Evolutionary conservation across 2,329 filamentous ascomycete genomes (phyloP).

Genomic region (Drechslerella dactyloides): DNA sequence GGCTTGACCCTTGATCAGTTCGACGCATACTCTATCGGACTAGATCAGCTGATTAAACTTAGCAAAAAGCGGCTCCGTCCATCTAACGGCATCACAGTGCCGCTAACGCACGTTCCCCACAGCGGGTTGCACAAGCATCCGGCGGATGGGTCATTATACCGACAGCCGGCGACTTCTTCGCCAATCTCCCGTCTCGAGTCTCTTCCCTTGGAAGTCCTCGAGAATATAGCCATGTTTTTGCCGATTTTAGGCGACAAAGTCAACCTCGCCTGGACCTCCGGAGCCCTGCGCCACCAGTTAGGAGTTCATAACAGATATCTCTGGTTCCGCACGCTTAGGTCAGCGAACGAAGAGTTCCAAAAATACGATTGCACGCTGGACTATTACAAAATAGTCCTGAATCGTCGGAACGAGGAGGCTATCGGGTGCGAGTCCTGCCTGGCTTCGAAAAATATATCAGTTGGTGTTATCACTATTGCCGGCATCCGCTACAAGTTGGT

Average conservation of each 20-base stretch:
- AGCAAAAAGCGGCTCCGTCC: too few relatives aligned
- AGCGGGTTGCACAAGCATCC: too few relatives aligned
- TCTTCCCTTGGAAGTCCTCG: slow-evolving; percentile 30
- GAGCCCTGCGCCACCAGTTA: background rate
- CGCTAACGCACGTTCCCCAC: too few relatives aligned
- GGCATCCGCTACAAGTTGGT: slow-evolving; percentile 14
- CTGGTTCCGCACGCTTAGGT: slow-evolving; percentile 8
- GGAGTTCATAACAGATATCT: slow-evolving; percentile 16
- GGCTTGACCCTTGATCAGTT: too few relatives aligned
- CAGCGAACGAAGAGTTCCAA: slow-evolving; percentile 5
- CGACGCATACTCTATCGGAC: too few relatives aligned
- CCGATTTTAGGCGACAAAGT: slow-evolving; percentile 10
- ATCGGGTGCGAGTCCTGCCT: too few relatives aligned
- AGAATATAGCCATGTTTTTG: background rate
- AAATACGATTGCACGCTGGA: slow-evolving; percentile 7
- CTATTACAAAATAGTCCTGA: slow-evolving; percentile 12
- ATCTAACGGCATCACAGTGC: too few relatives aligned
- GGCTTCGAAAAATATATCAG: too few relatives aligned
- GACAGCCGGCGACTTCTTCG: background rate
- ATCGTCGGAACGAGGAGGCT: background rate
- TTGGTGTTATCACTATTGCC: too few relatives aligned
- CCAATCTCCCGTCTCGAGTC: background rate
- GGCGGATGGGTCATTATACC: background rate
- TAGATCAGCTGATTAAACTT: too few relatives aligned
- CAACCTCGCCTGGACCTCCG: slow-evolving; percentile 3